phyloP scores from a whole-genome alignment of 768 basidiomycete genomes.

The Podaxis carcinomalis region DNA sequence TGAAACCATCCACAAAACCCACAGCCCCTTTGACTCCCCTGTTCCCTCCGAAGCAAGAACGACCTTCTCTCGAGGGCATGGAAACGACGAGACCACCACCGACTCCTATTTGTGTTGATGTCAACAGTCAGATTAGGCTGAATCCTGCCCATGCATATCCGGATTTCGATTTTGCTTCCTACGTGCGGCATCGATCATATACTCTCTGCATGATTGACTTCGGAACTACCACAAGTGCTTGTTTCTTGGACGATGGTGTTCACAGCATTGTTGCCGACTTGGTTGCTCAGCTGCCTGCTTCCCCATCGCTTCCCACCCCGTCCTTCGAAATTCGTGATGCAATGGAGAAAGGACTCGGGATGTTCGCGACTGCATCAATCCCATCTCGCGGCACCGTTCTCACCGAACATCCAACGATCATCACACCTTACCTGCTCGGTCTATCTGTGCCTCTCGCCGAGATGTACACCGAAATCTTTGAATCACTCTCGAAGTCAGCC shows the following conservation, averaged over 20 bases:
- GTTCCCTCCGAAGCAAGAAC: not conserved
- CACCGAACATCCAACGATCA: slow-evolving; percentile 36
- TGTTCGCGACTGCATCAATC: slow-evolving; percentile 31
- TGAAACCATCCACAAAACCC: not conserved
- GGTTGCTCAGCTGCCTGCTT: not conserved
- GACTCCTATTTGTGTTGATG: not conserved
- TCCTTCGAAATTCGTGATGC: slow-evolving; percentile 22
- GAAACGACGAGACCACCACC: not conserved
- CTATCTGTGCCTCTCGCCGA: slow-evolving; percentile 22
- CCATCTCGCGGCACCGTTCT: slow-evolving; percentile 28
- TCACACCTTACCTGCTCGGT: slow-evolving; percentile 24
- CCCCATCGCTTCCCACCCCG: not conserved
- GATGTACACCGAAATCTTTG: slow-evolving; percentile 22
- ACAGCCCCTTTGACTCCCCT: not conserved
- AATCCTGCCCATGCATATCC: slow-evolving; percentile 19
- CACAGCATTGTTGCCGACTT: slow-evolving; percentile 21
- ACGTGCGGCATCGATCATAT: slow-evolving; percentile 22
- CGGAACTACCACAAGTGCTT: slow-evolving; percentile 17
- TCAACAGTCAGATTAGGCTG: slow-evolving; percentile 19
- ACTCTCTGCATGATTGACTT: slow-evolving; percentile 19
- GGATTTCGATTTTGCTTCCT: slow-evolving; percentile 23
- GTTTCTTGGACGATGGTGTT: slow-evolving; percentile 28
- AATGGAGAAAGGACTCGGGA: slow-evolving; percentile 28
- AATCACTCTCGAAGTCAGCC: slow-evolving; percentile 21
- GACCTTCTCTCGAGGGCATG: not conserved